Evolutionary conservation across 495 filamentous ascomycete species (phyloP).

Genomic region (Trichoderma gamsii): DNA sequence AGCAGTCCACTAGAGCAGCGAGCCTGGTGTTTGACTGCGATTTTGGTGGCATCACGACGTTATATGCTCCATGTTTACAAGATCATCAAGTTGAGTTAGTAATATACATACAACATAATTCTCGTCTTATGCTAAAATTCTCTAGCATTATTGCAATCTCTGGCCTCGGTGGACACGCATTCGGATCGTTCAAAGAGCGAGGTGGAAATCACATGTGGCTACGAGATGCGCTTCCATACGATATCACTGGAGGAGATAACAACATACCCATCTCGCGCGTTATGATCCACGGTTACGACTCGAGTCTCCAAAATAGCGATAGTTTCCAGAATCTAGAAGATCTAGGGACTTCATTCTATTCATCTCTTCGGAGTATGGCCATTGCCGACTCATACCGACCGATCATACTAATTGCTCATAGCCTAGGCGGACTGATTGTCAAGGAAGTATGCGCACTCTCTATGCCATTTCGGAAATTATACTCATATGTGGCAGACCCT

Average conservation of each 20-base stretch:
- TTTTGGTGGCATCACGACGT: neutral
- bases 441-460: neutral
- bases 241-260: neutral
- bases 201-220: neutral
- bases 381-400: neutral
- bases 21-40: neutral
- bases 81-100: neutral
- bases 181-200: neutral
- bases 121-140: neutral
- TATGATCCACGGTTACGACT: neutral
- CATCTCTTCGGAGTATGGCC: neutral
- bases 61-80: neutral
- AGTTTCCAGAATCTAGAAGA: constrained; percentile 1
- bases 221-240: neutral
- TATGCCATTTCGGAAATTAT: neutral
- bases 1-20: neutral
- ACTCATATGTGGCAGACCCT: neutral
- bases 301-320: neutral
- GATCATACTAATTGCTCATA: neutral
- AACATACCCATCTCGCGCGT: neutral
- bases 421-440: neutral
- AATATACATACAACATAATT: neutral
- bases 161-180: neutral
- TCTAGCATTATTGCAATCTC: neutral
- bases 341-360: neutral